These are phyloP conservation scores for Podaxis carcinomalis DNA, from an alignment of 768 basidiomycete species.

Conservation along the genomic window DNA sequence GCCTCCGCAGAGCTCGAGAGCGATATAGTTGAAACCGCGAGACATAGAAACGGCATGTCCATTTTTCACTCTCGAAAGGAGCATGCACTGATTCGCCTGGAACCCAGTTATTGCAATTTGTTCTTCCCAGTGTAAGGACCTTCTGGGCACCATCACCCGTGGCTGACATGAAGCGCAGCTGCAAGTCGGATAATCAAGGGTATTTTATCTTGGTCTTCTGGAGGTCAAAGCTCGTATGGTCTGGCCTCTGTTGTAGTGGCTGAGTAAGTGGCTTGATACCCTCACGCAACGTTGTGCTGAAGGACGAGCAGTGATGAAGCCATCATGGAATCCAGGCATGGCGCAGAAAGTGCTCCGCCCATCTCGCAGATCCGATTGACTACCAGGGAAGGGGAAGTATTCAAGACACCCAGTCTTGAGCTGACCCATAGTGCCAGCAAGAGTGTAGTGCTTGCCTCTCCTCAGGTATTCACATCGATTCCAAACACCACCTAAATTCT, in stretches of 20 bases:
- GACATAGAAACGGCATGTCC: neutral
- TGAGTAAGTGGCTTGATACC: neutral
- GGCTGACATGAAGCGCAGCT: neutral
- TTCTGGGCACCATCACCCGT: neutral
- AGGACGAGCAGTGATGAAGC: neutral
- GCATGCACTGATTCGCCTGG: neutral
- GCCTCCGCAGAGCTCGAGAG: neutral
- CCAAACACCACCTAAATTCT: neutral
- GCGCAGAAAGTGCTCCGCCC: neutral
- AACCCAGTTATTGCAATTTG: neutral
- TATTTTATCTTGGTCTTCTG: neutral
- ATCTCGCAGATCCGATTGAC: neutral
- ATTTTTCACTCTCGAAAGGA: neutral
- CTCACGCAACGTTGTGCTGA: neutral
- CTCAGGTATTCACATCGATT: constrained; percentile 6
- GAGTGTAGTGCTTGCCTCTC: constrained; percentile 4
- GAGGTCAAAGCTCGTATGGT: neutral
- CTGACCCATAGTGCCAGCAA: neutral
- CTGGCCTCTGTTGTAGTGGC: neutral
- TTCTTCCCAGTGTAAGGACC: neutral
- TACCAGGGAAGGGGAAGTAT: neutral
- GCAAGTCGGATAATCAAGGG: neutral
- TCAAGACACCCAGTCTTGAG: neutral
- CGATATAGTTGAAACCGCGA: neutral
- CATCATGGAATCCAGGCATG: neutral